Percentiles rank a stretch among this genome's conserved stretches.
phyloP scores from a whole-genome alignment of 2,329 filamentous ascomycete genomes.

The Aspergillus phoenicis region DNA sequence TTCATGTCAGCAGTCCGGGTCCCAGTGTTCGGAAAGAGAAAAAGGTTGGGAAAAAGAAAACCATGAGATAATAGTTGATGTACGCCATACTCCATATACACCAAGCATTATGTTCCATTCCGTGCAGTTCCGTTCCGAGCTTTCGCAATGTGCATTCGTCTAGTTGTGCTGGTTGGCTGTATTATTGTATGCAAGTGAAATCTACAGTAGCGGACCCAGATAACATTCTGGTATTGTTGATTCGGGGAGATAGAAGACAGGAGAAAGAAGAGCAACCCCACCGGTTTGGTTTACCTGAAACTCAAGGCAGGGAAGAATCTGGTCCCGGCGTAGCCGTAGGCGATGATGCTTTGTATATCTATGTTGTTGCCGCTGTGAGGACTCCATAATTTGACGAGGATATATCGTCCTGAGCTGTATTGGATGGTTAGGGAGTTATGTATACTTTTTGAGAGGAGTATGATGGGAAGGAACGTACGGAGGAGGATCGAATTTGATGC shows the following conservation, averaged over 20 bases:
- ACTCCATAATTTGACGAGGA: conserved; percentile 89
- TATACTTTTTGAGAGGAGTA: not conserved
- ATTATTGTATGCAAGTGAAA: not conserved
- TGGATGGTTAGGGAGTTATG: conserved; percentile 12
- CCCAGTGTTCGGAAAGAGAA: too few species aligned
- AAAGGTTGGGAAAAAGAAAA: too few species aligned
- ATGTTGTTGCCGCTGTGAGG: conserved; percentile 76
- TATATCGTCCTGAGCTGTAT: conserved; percentile 71
- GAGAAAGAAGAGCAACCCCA: not conserved
- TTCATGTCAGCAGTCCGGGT: too few species aligned
- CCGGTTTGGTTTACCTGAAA: conserved; percentile 48
- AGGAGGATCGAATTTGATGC: conserved; percentile 68
- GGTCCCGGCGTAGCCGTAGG: conserved; percentile 81
- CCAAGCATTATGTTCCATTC: too few species aligned
- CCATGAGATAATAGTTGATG: too few species aligned
- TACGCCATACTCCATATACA: too few species aligned
- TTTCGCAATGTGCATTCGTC: not conserved
- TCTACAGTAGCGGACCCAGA: not conserved
- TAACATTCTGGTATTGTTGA: too few species aligned
- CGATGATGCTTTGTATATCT: conserved; percentile 83
- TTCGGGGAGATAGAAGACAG: not conserved
- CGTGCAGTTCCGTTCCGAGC: not conserved
- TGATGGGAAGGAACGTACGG: conserved; percentile 35
- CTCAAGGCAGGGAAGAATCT: conserved; percentile 76
- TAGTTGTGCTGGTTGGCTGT: not conserved